phyloP scores from a whole-genome alignment of 2,329 filamentous ascomycete species.

The Fusarium hainanense region DNA sequence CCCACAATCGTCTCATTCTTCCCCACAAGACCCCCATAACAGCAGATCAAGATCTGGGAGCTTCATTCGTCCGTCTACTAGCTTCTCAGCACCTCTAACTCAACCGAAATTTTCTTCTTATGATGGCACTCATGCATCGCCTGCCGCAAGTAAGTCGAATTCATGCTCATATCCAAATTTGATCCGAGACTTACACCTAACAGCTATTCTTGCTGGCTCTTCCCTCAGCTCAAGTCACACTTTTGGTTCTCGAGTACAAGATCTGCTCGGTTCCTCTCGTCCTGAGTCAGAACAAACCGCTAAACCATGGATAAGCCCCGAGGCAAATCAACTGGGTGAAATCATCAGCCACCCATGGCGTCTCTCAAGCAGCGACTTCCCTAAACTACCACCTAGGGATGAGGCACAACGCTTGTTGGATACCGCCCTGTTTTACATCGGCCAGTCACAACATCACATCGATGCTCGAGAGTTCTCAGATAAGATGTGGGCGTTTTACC shows the following conservation, averaged over 20 bases:
- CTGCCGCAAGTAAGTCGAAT: conserved; percentile 36
- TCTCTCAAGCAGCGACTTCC: conserved; percentile 40
- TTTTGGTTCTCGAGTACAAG: conserved; percentile 43
- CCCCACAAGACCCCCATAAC: conserved; percentile 32
- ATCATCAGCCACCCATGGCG: conserved; percentile 35
- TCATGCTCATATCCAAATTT: rapidly evolving
- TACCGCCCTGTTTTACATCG: conserved; percentile 42
- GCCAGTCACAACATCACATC: conserved; percentile 44
- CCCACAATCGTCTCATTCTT: conserved; percentile 31
- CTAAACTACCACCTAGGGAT: conserved; percentile 37
- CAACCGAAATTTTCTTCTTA: conserved; percentile 16
- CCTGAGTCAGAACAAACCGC: conserved; percentile 20
- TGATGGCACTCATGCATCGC: conserved; percentile 29
- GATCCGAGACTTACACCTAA: not conserved
- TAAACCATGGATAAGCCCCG: conserved; percentile 36
- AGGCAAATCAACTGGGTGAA: conserved; percentile 32
- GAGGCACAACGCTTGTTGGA: conserved; percentile 42
- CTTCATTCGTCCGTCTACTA: conserved; percentile 42
- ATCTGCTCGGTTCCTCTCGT: conserved; percentile 37
- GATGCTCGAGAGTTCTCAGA: conserved; percentile 45
- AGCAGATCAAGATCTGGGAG: conserved; percentile 38
- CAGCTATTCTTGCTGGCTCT: conserved; percentile 42
- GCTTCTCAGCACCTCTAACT: conserved; percentile 37
- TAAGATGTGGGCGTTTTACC: conserved; percentile 45
- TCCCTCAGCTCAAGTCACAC: conserved; percentile 43